Conservation (phyloP, 2,329 filamentous ascomycete species). For the Truncatella angustata region DNA sequence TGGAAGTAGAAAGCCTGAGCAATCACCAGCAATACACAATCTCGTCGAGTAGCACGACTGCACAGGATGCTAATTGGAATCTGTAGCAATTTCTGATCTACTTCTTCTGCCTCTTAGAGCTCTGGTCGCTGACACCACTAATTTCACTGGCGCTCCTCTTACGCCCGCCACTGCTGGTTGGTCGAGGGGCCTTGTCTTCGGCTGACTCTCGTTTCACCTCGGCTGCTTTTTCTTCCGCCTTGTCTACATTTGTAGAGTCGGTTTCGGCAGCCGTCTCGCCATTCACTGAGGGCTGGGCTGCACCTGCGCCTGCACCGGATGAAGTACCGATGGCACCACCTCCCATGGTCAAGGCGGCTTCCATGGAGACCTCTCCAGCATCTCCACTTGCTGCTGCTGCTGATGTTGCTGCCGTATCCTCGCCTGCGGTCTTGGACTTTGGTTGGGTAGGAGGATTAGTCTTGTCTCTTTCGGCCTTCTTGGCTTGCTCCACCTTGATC, state of each 20-base stretch:
- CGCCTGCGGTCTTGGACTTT: conserved; percentile 7
- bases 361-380: background rate
- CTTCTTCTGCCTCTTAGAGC: conserved; percentile 56
- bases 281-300: background rate
- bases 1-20: too few species aligned
- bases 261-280: background rate
- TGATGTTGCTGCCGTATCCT: conserved; percentile 13
- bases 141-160: conserved; percentile 85
- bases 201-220: conserved; percentile 21
- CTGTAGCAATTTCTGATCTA: too few species aligned
- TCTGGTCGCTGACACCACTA: conserved; percentile 66
- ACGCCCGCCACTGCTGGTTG: conserved; percentile 45
- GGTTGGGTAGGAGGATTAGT: conserved; percentile 16
- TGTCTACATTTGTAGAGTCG: background rate
- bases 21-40: background rate
- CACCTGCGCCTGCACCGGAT: background rate
- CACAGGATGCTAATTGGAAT: too few species aligned
- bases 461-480: conserved; percentile 54
- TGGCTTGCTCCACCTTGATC: conserved; percentile 57
- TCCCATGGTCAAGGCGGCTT: conserved; percentile 1
- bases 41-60: background rate
- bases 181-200: conserved; percentile 20
- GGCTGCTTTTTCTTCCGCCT: conserved; percentile 5
- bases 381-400: too few species aligned
- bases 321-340: background rate